A percentile compares a stretch with the other conserved stretches of the same genome.
phyloP scores from a whole-genome alignment of 768 basidiomycete genomes.

The Artomyces pyxidatus region DNA sequence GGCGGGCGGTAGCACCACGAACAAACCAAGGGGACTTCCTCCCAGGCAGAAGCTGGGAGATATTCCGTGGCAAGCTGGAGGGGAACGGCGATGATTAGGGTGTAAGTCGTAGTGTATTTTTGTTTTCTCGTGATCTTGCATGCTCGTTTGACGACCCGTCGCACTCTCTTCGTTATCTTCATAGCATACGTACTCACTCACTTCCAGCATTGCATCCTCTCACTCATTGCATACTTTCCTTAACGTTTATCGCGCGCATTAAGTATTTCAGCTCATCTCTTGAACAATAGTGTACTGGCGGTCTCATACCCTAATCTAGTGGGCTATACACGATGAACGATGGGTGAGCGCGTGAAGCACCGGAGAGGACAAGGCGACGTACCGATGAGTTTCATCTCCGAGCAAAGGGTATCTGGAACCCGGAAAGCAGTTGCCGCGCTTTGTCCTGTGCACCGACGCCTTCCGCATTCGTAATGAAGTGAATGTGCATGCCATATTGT shows the following conservation, averaged over 20 bases:
- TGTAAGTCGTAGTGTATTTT: background rate
- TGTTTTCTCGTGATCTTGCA: background rate
- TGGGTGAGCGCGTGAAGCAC: no score
- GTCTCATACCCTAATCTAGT: no score
- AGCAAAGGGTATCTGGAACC: constrained; percentile 86
- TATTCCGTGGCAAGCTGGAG: constrained; percentile 46
- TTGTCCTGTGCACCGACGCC: constrained; percentile 88
- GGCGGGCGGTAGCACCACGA: constrained; percentile 27
- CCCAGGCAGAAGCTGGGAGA: constrained; percentile 52
- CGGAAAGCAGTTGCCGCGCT: constrained; percentile 81
- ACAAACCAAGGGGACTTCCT: constrained; percentile 18
- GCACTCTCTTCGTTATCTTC: background rate
- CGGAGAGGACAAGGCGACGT: no score
- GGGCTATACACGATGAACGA: no score
- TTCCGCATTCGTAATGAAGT: constrained; percentile 82
- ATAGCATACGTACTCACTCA: background rate
- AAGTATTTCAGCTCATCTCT: background rate
- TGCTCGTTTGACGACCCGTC: background rate
- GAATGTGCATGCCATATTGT: constrained; percentile 85
- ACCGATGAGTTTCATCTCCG: constrained; percentile 30
- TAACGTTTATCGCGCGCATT: background rate
- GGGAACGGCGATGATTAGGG: constrained; percentile 9
- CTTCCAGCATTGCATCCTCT: background rate
- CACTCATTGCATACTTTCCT: background rate
- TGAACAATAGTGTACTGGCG: background rate